Conservation (phyloP, 768 basidiomycete species). For the Leucosporidium scottii region DNA sequence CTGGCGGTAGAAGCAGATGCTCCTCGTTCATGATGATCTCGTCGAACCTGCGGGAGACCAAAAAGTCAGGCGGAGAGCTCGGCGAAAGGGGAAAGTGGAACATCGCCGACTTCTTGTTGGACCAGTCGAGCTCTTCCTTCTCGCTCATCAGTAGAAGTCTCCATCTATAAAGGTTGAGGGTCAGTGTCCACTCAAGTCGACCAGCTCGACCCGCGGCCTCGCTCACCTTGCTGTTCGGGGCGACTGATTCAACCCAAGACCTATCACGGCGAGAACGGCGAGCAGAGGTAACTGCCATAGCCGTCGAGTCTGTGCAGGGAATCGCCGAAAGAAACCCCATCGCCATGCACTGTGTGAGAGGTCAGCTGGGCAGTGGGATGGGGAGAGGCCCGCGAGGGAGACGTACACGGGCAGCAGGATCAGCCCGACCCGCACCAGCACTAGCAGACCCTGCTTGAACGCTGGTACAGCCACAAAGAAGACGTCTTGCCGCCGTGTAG, state of each 20-base stretch:
- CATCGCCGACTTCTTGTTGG: constrained; percentile 38
- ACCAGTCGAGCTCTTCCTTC: constrained; percentile 47
- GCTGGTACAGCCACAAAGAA: constrained; percentile 47
- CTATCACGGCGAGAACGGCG: constrained; percentile 32
- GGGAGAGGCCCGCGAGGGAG: neutral
- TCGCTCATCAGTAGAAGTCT: constrained; percentile 47
- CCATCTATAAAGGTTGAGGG: constrained; percentile 45
- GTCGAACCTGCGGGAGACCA: constrained; percentile 38
- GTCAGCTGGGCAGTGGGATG: neutral
- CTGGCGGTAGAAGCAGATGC: constrained; percentile 40
- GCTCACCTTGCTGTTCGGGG: neutral
- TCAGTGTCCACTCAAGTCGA: constrained; percentile 47
- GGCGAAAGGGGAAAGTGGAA: neutral
- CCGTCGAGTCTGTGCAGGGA: constrained; percentile 41
- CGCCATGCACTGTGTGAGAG: constrained; percentile 11
- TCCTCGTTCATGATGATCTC: constrained; percentile 44
- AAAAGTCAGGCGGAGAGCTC: neutral
- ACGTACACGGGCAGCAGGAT: constrained; percentile 38
- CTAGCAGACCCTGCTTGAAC: constrained; percentile 45
- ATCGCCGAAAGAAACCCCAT: constrained; percentile 43
- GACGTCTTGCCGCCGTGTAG: constrained; percentile 41
- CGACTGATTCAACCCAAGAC: neutral
- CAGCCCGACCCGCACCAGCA: constrained; percentile 41
- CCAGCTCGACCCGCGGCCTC: constrained; percentile 42
- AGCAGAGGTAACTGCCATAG: constrained; percentile 46